A percentile compares a stretch with the other conserved stretches of the same genome.
Evolutionary conservation across 2,329 filamentous ascomycete species (phyloP).

Genomic region (Didymella pinodella): DNA sequence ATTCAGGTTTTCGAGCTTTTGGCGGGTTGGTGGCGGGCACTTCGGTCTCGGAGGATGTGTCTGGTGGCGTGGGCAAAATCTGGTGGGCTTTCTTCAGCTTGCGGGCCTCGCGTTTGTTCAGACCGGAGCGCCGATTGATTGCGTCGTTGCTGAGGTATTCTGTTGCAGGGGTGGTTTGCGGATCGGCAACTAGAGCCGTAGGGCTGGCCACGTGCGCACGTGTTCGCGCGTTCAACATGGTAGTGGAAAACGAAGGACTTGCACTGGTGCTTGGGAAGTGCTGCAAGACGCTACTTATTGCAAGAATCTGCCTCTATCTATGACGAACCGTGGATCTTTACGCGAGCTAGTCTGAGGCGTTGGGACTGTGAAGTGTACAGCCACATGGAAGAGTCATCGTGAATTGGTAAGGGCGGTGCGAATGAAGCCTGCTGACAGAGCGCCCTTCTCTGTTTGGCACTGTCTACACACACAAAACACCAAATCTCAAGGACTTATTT

Average conservation of each 20-base stretch:
- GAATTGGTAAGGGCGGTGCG: constrained; percentile 44
- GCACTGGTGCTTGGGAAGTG: neutral
- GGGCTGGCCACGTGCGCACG: constrained; percentile 47
- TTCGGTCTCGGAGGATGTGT: constrained; percentile 32
- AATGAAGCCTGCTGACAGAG: constrained; percentile 8
- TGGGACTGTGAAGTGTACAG: constrained; percentile 34
- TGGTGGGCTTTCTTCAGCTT: constrained; percentile 37
- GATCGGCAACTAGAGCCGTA: constrained; percentile 20
- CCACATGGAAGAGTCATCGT: constrained; percentile 48
- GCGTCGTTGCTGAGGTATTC: constrained; percentile 23
- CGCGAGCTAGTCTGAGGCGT: constrained; percentile 6
- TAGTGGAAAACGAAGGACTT: neutral
- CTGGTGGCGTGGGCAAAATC: constrained; percentile 28
- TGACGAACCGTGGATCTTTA: constrained; percentile 5
- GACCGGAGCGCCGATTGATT: constrained; percentile 20
- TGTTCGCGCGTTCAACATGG: constrained; percentile 41
- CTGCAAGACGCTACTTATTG: constrained; percentile 9
- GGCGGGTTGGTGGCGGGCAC: constrained; percentile 26
- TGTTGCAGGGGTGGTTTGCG: constrained; percentile 25
- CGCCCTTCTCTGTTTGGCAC: constrained; percentile 29
- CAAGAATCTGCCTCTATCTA: constrained; percentile 7
- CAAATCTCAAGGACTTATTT: neutral
- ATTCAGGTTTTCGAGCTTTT: constrained; percentile 11
- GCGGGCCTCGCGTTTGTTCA: constrained; percentile 21
- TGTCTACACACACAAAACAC: neutral